Percentiles rank a stretch among this genome's conserved stretches.
Evolutionary conservation across 2,329 filamentous ascomycete genomes (phyloP).

Genomic region (Penicillium verrucosum): DNA sequence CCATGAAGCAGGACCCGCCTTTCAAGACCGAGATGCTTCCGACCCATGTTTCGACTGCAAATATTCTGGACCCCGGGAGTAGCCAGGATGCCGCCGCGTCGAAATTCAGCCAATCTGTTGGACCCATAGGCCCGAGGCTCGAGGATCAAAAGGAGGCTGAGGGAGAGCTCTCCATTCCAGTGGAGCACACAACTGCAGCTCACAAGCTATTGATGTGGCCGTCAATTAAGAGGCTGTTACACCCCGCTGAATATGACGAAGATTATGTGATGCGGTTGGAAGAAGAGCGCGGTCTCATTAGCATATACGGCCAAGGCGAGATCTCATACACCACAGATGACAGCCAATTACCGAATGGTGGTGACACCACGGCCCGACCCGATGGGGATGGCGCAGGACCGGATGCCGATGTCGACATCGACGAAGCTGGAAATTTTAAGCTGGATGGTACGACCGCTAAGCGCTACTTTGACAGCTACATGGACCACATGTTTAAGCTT

Average conservation of each 20-base stretch:
- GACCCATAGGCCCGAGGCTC: neutral
- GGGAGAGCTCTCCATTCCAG: constrained; percentile 68
- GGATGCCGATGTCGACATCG: constrained; percentile 49
- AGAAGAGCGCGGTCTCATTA: constrained; percentile 68
- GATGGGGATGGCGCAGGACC: constrained; percentile 19
- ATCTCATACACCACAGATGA: constrained; percentile 60
- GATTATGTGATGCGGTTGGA: constrained; percentile 74
- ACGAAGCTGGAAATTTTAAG: constrained; percentile 50
- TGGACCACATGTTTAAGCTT: constrained; percentile 59
- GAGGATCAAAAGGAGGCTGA: constrained; percentile 29
- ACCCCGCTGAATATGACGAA: constrained; percentile 56
- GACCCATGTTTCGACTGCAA: neutral
- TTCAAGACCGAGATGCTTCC: neutral
- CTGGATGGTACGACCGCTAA: constrained; percentile 52
- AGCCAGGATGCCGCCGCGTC: neutral
- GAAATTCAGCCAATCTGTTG: neutral
- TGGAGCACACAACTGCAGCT: constrained; percentile 86
- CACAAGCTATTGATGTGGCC: constrained; percentile 74
- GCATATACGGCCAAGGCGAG: constrained; percentile 76
- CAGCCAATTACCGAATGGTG: constrained; percentile 32
- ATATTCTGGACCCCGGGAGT: neutral
- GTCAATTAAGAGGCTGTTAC: constrained; percentile 63
- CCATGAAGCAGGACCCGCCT: neutral
- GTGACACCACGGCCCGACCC: constrained; percentile 4
- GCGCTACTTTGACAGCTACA: constrained; percentile 54